These are phyloP conservation scores for Suillus lakei DNA, from an alignment of 768 basidiomycete genomes.

Conservation along the genomic window DNA sequence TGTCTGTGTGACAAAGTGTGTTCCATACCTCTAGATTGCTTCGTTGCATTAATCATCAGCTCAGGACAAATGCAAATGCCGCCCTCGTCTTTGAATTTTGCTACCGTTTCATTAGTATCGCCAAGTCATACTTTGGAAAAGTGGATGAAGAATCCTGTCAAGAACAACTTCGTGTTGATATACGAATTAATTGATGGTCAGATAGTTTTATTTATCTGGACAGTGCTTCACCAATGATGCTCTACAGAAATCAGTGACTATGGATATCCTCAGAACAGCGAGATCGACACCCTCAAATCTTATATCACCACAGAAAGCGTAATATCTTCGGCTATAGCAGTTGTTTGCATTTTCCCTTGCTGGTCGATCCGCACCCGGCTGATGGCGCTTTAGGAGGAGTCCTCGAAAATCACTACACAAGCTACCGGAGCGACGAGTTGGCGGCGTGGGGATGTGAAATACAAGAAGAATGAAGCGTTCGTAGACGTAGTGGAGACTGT, in stretches of 20 bases:
- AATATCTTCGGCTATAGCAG: slow-evolving; percentile 81
- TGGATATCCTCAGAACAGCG: slow-evolving; percentile 98
- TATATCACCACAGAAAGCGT: slow-evolving; percentile 99
- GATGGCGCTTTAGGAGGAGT: slow-evolving; percentile 74
- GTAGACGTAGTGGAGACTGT: slow-evolving; percentile 99
- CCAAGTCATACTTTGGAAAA: slow-evolving; percentile 96
- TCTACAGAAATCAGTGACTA: slow-evolving; percentile 94
- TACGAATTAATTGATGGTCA: slow-evolving; percentile 97
- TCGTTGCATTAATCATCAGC: slow-evolving; percentile 5
- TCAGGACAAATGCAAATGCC: slow-evolving; percentile 93
- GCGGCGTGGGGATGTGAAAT: slow-evolving; percentile 94
- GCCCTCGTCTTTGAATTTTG: slow-evolving; percentile 98
- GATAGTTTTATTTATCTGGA: slow-evolving; percentile 23
- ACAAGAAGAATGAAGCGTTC: slow-evolving; percentile 99
- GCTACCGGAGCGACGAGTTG: slow-evolving; percentile 97
- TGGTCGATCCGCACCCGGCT: slow-evolving; percentile 2
- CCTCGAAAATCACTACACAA: slow-evolving; percentile 95
- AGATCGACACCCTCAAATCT: slow-evolving; percentile 95
- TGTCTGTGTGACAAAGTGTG: slow-evolving; percentile 93
- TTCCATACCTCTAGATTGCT: slow-evolving; percentile 8
- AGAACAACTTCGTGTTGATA: slow-evolving; percentile 98
- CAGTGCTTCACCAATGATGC: slow-evolving; percentile 1
- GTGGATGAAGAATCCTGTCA: slow-evolving; percentile 97
- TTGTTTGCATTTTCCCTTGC: slow-evolving; percentile 51
- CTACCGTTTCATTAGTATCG: slow-evolving; percentile 94